These are phyloP conservation scores for Saccharomyces uvarum DNA, from an alignment of 1,139 yeast species.

Conservation along the genomic window DNA sequence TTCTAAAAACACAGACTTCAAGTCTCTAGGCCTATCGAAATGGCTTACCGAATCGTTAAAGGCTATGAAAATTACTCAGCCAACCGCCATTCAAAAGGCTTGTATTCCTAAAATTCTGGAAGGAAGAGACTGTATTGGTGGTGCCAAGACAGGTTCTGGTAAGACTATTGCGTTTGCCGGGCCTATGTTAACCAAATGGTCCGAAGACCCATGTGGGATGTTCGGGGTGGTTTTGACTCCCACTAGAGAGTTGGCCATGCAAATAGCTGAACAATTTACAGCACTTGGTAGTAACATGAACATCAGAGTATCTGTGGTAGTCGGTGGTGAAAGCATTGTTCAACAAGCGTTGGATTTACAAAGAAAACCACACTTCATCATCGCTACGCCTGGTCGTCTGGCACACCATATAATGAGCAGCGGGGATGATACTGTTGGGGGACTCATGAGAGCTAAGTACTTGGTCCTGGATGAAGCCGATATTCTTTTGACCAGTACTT, in stretches of 20 bases:
- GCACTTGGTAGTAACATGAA: conserved; percentile 90
- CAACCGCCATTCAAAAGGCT: conserved; percentile 80
- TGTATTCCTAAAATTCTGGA: conserved; percentile 80
- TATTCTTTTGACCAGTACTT: conserved; percentile 73
- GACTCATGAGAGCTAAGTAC: conserved; percentile 67
- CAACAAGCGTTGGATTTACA: conserved; percentile 77
- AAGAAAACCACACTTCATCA: conserved; percentile 82
- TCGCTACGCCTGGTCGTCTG: conserved; percentile 95
- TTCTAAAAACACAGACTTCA: conserved; percentile 35
- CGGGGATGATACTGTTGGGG: conserved; percentile 81
- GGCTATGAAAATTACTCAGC: conserved; percentile 74
- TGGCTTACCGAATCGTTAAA: conserved; percentile 80
- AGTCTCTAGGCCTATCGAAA: conserved; percentile 64
- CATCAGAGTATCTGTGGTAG: conserved; percentile 69
- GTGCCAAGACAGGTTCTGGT: conserved; percentile 98
- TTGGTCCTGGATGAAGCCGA: conserved; percentile 96
- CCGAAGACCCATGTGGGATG: conserved; percentile 88
- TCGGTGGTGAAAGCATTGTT: conserved; percentile 92
- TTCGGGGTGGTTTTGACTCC: conserved; percentile 88
- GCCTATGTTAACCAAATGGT: conserved; percentile 91
- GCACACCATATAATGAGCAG: conserved; percentile 87
- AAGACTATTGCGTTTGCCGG: conserved; percentile 96
- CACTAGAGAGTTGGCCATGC: conserved; percentile 90
- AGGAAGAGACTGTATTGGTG: conserved; percentile 88
- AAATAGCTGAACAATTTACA: conserved; percentile 91